Conservation (phyloP, 306 rosid genomes). For the Trichosanthes cucumerina region DNA sequence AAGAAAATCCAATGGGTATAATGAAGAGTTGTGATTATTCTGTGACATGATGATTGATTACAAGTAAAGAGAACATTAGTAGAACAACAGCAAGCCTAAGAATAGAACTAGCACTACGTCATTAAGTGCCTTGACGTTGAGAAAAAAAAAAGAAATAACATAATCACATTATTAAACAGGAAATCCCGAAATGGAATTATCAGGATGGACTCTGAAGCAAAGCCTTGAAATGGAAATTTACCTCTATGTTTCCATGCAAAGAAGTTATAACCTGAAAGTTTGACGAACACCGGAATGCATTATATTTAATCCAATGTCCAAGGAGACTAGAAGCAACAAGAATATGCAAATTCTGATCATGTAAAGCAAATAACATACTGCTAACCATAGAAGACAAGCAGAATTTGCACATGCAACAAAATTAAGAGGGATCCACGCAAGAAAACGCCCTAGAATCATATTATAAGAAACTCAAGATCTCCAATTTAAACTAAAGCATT, state of each 20-base stretch:
- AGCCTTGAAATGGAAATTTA: conserved; percentile 17
- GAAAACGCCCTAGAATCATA: neutral
- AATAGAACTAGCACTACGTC: neutral
- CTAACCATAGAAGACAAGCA: neutral
- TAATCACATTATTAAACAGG: neutral
- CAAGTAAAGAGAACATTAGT: neutral
- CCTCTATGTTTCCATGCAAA: conserved; percentile 70
- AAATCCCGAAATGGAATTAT: neutral
- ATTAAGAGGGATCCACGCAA: neutral
- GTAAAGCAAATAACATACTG: neutral
- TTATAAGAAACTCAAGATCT: neutral
- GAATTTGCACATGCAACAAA: neutral
- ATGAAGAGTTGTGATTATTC: neutral
- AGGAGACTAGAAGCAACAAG: conserved; percentile 9
- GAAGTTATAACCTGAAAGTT: conserved; percentile 65
- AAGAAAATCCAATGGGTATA: neutral
- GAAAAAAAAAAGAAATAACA: neutral
- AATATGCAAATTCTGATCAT: neutral
- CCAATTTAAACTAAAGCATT: neutral
- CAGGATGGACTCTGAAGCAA: neutral
- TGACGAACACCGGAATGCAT: conserved; percentile 6
- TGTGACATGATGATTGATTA: neutral
- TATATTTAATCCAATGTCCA: neutral
- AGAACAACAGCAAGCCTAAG: neutral
- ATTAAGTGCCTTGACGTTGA: neutral